Percentiles rank a stretch among this genome's conserved stretches.
Conservation (phyloP, 352 stramenopile genomes). For the Phytophthora uliginosa region DNA sequence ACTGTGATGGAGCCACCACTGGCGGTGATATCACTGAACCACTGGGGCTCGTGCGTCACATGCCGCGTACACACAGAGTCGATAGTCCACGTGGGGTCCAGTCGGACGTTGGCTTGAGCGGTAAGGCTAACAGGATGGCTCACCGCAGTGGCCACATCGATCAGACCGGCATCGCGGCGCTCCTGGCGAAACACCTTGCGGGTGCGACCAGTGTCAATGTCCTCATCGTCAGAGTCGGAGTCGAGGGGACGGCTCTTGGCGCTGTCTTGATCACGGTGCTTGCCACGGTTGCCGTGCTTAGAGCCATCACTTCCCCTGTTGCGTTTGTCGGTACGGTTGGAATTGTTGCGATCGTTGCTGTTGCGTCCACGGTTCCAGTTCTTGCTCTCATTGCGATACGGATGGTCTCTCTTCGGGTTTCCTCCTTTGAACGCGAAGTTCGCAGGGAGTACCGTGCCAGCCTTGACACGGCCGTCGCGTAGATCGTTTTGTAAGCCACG, state of each 20-base stretch:
- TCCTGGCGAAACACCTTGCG: conserved; percentile 4
- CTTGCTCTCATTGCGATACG: conserved; percentile 3
- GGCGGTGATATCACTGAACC: conserved; percentile 6
- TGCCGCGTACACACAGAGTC: conserved; percentile 24
- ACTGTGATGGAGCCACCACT: conserved; percentile 25
- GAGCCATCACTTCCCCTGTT: no score
- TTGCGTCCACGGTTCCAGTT: not conserved
- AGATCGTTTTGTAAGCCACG: no score
- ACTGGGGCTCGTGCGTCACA: conserved; percentile 20
- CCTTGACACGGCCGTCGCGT: not conserved
- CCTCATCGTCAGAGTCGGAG: not conserved
- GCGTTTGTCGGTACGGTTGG: not conserved
- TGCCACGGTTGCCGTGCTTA: not conserved
- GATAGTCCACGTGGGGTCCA: conserved; percentile 3
- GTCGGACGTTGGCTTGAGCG: not conserved
- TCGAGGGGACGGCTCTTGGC: not conserved
- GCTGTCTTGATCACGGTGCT: not conserved
- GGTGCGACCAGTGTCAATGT: not conserved
- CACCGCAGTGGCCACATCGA: conserved; percentile 7
- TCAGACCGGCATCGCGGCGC: not conserved
- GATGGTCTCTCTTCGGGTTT: conserved; percentile 4
- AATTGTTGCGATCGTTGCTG: not conserved
- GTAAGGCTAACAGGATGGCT: not conserved
- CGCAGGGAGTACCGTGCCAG: not conserved
- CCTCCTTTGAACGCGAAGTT: conserved; percentile 14